Percentiles rank a stretch among this genome's conserved stretches.
Evolutionary conservation across 176 grass and related monocot species (phyloP).

Genomic region (Calamus simplicifolius): DNA sequence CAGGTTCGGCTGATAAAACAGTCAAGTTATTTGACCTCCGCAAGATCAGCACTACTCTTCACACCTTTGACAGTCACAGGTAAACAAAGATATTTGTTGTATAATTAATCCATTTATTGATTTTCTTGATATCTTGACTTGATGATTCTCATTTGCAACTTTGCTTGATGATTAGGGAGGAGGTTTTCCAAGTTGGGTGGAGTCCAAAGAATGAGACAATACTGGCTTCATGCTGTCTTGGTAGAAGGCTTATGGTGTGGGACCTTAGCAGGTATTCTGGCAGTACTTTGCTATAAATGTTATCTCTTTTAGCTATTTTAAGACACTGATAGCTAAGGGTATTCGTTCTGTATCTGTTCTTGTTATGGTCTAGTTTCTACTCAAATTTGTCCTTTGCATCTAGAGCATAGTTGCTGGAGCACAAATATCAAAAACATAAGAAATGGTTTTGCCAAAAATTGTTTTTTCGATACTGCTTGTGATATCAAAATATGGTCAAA

Average conservation of each 20-base stretch:
- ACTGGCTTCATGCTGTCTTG: constrained; percentile 90
- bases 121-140: too few relatives aligned
- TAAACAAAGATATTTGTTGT: constrained; percentile 20
- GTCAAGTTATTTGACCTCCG: constrained; percentile 98
- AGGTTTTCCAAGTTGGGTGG: constrained; percentile 99
- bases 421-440: too few relatives aligned
- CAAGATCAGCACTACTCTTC: constrained; percentile 61
- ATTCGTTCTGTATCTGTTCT: too few relatives aligned
- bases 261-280: constrained; percentile 79
- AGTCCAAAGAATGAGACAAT: constrained; percentile 97
- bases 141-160: neutral
- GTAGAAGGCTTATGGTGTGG: constrained; percentile 97
- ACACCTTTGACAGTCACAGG: constrained; percentile 93
- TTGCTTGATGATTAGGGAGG: constrained; percentile 44
- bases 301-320: too few relatives aligned
- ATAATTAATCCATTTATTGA: neutral
- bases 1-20: constrained; percentile 92
- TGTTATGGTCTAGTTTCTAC: too few relatives aligned
- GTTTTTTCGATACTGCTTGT: too few relatives aligned
- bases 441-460: too few relatives aligned
- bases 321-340: too few relatives aligned
- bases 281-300: too few relatives aligned
- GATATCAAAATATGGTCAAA: too few relatives aligned
- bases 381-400: too few relatives aligned
- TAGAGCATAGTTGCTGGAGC: too few relatives aligned